Conservation (phyloP, 306 rosid genomes). For the Corylus heterophylla region DNA sequence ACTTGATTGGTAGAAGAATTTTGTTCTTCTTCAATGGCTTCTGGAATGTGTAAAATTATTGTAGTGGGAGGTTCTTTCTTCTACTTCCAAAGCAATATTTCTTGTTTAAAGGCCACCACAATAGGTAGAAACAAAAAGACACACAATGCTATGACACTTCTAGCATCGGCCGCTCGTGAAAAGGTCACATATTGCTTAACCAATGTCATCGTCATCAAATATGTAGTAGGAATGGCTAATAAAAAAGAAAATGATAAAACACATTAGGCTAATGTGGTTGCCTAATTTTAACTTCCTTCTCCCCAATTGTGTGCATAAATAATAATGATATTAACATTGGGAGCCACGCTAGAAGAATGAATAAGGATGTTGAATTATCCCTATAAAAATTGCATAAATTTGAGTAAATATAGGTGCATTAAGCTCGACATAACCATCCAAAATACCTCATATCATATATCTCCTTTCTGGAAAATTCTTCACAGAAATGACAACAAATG, state of each 20-base stretch:
- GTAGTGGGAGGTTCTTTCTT: background rate
- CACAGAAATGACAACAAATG: too few species aligned
- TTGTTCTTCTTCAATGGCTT: too few species aligned
- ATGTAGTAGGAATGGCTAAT: slow-evolving; percentile 33
- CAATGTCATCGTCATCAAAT: slow-evolving; percentile 37
- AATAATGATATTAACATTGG: slow-evolving; percentile 36
- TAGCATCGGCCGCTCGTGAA: slow-evolving; percentile 26
- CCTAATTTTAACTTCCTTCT: slow-evolving; percentile 18
- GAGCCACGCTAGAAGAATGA: slow-evolving; percentile 46
- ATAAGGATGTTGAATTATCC: slow-evolving; percentile 37
- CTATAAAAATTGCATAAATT: slow-evolving; percentile 41
- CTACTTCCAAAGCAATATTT: slow-evolving; percentile 24
- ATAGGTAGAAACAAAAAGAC: too few species aligned
- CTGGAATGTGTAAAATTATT: slow-evolving; percentile 10
- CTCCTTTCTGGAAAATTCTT: too few species aligned
- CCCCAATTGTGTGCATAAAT: slow-evolving; percentile 35
- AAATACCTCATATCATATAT: background rate
- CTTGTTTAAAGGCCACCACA: slow-evolving; percentile 20
- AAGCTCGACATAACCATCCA: too few species aligned
- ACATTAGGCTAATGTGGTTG: slow-evolving; percentile 29
- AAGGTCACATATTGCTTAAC: slow-evolving; percentile 23
- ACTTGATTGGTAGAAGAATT: too few species aligned
- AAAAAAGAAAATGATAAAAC: slow-evolving; percentile 39
- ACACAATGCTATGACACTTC: slow-evolving; percentile 20
- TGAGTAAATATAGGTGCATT: slow-evolving; percentile 12